Base-by-base conservation (phyloP, 2,329 filamentous ascomycete genomes). In the Coniochaeta sp. region DNA sequence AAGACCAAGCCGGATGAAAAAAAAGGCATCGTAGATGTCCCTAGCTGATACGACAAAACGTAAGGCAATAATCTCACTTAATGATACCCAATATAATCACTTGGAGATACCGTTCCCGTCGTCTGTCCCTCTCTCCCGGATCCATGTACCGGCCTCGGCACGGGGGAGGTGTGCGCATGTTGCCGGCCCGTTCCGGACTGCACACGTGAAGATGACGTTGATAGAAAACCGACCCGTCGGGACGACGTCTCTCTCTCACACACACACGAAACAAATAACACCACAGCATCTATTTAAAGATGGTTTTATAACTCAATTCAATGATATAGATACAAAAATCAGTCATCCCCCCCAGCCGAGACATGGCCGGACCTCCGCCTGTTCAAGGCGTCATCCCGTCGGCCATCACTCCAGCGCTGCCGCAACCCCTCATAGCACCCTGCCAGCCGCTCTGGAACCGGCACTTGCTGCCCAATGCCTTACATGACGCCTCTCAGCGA, bases 401-500 rank as follows among this genome's bases (percentile, higher is more conserved):
- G 62, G 12, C 62, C 52, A 44, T 55, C 40, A 22, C 59, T 22
- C 42, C 78, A 16, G 75, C 71, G 1, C 64, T 67, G 17, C 40
- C 63, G 61, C 24, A 64, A 59, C 58, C 62, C 1, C 57, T 58
- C 24, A 58, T 38, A 22, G 54, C 63, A 22, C 57, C 56, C 26
- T 64, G 69, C 58, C 67, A 70, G 60, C 63, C 7, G 62, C 66
- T n/a, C 22, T 67, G 67, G 68, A 65, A 68, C 50, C 66, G 66
- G 24, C 68, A 71, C 59, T 60, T 58, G 22, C 30, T 34, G 24
- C 63, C 67, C 4, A 17, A 5, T 40, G 34, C 34, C 4, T 12
- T 9, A 5, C 82, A 81, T 68, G 80, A 89, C 69, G 76, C 83
- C 10, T 84, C 89, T 1, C 79, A 78, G 42, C 76, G 83, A 28